phyloP scores from a whole-genome alignment of 148 eudicot species.

The Beta vulgaris region DNA sequence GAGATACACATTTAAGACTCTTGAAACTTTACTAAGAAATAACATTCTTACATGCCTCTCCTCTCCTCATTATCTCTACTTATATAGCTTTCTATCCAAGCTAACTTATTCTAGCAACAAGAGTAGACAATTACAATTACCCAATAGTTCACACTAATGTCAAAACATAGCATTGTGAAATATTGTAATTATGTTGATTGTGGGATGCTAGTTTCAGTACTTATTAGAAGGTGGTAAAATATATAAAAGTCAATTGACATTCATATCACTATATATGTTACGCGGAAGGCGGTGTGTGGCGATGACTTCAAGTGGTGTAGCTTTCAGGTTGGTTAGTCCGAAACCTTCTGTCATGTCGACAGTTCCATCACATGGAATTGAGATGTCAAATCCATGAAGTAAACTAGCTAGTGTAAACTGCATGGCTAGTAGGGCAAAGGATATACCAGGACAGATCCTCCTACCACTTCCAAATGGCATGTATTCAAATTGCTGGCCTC shows the following conservation, averaged over 20 bases:
- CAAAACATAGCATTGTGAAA: no score
- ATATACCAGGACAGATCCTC: constrained; percentile 15
- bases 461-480: constrained; percentile 20
- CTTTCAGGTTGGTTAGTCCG: constrained; percentile 12
- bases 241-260: background rate
- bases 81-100: no score
- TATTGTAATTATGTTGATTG: no score
- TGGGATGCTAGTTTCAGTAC: no score
- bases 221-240: no score
- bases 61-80: no score
- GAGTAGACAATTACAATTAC: no score
- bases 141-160: no score
- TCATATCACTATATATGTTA: background rate
- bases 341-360: constrained; percentile 26
- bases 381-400: constrained; percentile 16
- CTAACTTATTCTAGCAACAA: no score
- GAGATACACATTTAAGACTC: no score
- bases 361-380: background rate
- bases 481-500: constrained; percentile 14
- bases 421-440: constrained; percentile 4
- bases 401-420: constrained; percentile 20
- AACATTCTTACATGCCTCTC: no score
- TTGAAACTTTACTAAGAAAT: no score
- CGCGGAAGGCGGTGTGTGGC: constrained; percentile 5
- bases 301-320: constrained; percentile 10